A percentile compares a stretch with the other conserved stretches of the same genome.
Conservation (phyloP, 2,329 filamentous ascomycete species). For the Gnomoniopsis sp. region DNA sequence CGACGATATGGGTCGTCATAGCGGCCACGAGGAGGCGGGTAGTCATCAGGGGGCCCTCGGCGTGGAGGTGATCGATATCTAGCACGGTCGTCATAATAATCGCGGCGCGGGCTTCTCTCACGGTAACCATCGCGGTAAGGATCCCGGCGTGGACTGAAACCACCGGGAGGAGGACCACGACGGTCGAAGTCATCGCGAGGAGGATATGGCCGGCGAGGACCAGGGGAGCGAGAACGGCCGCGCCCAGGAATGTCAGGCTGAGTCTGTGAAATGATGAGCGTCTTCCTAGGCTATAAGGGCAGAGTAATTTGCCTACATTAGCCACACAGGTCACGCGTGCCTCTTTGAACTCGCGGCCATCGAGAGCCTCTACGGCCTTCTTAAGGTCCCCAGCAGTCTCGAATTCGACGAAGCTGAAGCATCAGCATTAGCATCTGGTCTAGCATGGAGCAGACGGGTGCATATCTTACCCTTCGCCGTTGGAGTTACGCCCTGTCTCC, state of each 20-base stretch:
- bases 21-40: constrained; percentile 62
- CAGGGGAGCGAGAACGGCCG: constrained; percentile 76
- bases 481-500: constrained; percentile 87
- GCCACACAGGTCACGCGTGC: constrained; percentile 79
- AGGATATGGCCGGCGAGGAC: constrained; percentile 61
- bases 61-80: constrained; percentile 79
- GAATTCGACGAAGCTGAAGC: constrained; percentile 87
- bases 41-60: constrained; percentile 73
- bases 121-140: constrained; percentile 72
- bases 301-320: constrained; percentile 61
- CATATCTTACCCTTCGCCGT: constrained; percentile 80
- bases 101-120: constrained; percentile 78
- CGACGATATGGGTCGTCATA: constrained; percentile 77
- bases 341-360: constrained; percentile 90
- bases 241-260: constrained; percentile 74
- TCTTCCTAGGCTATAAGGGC: constrained; percentile 8
- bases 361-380: constrained; percentile 90
- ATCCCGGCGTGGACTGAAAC: constrained; percentile 76
- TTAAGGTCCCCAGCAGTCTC: constrained; percentile 88
- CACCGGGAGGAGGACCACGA: constrained; percentile 70
- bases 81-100: constrained; percentile 81
- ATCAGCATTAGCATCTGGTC: constrained; percentile 14
- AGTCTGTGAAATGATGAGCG: constrained; percentile 47
- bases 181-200: constrained; percentile 80
- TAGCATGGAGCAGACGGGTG: neutral